Conservation (phyloP, 495 filamentous ascomycete genomes). For the Daldinia caldariorum region DNA sequence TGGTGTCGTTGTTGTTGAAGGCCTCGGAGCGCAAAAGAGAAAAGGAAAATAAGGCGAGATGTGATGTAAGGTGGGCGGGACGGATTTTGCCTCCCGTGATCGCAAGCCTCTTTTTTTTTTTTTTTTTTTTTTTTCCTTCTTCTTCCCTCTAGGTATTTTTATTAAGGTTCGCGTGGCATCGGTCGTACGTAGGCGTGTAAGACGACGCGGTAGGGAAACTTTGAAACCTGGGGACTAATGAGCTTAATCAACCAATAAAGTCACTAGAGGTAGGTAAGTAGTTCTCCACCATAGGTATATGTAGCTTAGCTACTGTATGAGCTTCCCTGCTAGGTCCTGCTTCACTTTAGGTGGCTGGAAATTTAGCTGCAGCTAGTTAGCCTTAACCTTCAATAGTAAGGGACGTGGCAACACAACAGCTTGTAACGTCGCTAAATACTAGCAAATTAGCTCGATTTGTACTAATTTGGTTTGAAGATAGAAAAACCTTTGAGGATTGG, state of each 20-base stretch:
- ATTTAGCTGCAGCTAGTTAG: not conserved
- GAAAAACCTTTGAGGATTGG: not conserved
- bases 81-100: conserved; percentile 29
- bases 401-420: conserved; percentile 14
- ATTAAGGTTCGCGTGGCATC: conserved; percentile 32
- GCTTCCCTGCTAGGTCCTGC: not conserved
- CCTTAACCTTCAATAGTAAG: not conserved
- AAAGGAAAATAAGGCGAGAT: not conserved
- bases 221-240: not conserved
- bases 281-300: not conserved
- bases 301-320: not conserved
- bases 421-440: conserved; percentile 1
- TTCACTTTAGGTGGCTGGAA: not conserved
- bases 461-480: too few relatives aligned
- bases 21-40: not conserved
- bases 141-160: not conserved
- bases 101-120: conserved; percentile 32
- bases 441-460: too few relatives aligned
- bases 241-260: not conserved
- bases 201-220: conserved; percentile 11
- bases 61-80: conserved; percentile 18
- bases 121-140: conserved; percentile 3
- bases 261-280: not conserved
- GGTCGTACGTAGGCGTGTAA: conserved; percentile 13
- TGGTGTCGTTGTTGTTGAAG: not conserved